Percentiles rank a stretch among this genome's conserved stretches.
Conservation (phyloP, 2,329 filamentous ascomycete species). For the Gyromitra esculenta region DNA sequence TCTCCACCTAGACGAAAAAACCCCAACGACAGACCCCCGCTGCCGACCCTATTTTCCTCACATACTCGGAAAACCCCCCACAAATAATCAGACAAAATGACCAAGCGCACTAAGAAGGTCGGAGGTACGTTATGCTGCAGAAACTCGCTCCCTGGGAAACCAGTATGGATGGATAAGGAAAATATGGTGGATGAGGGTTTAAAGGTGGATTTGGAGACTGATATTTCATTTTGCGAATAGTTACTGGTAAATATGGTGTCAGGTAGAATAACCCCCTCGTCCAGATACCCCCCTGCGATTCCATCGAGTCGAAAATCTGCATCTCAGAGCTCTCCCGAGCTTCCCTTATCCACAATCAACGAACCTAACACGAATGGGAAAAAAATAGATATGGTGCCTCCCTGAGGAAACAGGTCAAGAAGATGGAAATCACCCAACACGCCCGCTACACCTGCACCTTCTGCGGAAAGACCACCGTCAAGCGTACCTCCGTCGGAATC, state of each 20-base stretch:
- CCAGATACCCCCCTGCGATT: conserved; percentile 48
- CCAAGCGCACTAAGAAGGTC: conserved; percentile 86
- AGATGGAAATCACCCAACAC: conserved; percentile 99
- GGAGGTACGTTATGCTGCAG: conserved; percentile 53
- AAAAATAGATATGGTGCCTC: conserved; percentile 89
- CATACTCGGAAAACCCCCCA: conserved; percentile 20
- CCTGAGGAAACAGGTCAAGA: conserved; percentile 99
- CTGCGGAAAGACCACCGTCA: conserved; percentile 96
- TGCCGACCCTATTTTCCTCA: conserved; percentile 21
- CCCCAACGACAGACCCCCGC: conserved; percentile 39
- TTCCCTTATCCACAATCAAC: not conserved
- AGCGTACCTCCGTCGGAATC: conserved; percentile 90
- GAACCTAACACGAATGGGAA: conserved; percentile 3
- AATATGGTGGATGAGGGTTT: not conserved
- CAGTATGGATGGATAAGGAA: conserved; percentile 23
- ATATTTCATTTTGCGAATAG: conserved; percentile 74
- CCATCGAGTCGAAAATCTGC: not conserved
- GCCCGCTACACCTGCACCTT: conserved; percentile 97
- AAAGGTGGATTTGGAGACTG: conserved; percentile 33
- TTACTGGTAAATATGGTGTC: conserved; percentile 98
- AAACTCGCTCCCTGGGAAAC: conserved; percentile 17
- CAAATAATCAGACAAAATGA: conserved; percentile 74
- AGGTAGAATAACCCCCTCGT: conserved; percentile 71
- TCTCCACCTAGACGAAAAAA: conserved; percentile 13
- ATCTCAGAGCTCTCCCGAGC: not conserved